Percentiles rank a stretch among this genome's conserved stretches.
Conservation (phyloP, 176 grass and related monocot species). For the Aegilops umbellulata region DNA sequence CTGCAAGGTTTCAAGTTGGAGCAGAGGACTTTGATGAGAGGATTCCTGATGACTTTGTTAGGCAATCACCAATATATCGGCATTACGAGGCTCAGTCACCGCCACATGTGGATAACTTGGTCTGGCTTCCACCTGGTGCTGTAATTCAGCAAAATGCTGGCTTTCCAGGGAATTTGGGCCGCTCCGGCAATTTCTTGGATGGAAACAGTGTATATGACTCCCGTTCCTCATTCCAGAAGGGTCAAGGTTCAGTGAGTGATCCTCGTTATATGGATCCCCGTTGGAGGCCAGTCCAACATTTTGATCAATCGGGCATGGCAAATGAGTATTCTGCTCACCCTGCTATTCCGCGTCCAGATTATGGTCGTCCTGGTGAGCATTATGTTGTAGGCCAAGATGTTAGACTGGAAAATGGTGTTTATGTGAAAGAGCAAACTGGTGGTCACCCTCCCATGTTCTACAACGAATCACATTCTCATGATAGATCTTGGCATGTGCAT, state of each 20-base stretch:
- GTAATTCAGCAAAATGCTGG: constrained; percentile 63
- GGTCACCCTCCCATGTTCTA: constrained; percentile 48
- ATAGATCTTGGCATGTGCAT: constrained; percentile 53
- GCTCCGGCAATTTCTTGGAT: constrained; percentile 53
- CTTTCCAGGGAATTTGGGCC: constrained; percentile 64
- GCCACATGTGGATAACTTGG: constrained; percentile 46
- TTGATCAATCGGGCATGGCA: constrained; percentile 44
- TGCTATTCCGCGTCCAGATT: constrained; percentile 53
- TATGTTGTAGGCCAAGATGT: constrained; percentile 60
- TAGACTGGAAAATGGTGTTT: constrained; percentile 57
- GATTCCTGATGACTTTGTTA: constrained; percentile 49
- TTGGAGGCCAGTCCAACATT: constrained; percentile 57
- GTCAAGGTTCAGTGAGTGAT: constrained; percentile 40
- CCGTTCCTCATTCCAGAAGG: constrained; percentile 56
- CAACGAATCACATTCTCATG: constrained; percentile 58
- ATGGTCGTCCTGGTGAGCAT: constrained; percentile 44
- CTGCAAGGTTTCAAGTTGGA: constrained; percentile 62
- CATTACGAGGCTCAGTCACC: constrained; percentile 61
- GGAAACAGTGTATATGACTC: constrained; percentile 57
- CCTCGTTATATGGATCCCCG: constrained; percentile 51
- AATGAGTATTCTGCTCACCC: constrained; percentile 51
- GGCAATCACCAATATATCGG: constrained; percentile 43
- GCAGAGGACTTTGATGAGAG: constrained; percentile 64
- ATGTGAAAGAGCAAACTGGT: constrained; percentile 57
- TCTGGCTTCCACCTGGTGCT: constrained; percentile 74